These are phyloP conservation scores for Clavispora vitiphila DNA, from an alignment of 805 yeast genomes.

Conservation along the genomic window DNA sequence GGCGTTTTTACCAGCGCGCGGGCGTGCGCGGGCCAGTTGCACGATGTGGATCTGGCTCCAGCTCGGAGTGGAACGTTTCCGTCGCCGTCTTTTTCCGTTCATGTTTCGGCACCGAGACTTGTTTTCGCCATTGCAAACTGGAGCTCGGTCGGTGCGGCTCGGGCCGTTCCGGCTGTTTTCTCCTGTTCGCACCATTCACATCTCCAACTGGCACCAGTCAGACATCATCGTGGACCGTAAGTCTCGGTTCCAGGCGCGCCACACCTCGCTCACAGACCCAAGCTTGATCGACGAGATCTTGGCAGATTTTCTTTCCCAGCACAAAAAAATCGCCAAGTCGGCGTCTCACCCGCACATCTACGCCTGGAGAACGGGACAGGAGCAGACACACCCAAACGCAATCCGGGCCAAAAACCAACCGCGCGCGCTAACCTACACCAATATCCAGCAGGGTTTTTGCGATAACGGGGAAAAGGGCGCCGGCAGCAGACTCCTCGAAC, in stretches of 20 bases:
- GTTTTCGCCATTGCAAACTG: too few relatives aligned
- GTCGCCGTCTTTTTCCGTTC: too few relatives aligned
- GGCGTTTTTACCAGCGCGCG: conserved; percentile 1
- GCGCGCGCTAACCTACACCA: too few relatives aligned
- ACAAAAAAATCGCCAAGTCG: conserved; percentile 43
- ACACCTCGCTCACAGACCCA: conserved; percentile 34
- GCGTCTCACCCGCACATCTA: conserved; percentile 71
- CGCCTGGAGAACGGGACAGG: conserved; percentile 62
- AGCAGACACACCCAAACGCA: conserved; percentile 4
- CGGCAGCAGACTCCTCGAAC: conserved; percentile 51
- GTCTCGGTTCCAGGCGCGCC: conserved; percentile 65
- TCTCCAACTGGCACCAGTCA: conserved; percentile 28
- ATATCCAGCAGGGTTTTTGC: conserved; percentile 52
- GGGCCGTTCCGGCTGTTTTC: too few relatives aligned
- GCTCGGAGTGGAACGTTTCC: too few relatives aligned
- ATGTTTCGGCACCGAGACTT: too few relatives aligned
- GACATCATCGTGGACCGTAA: conserved; percentile 41
- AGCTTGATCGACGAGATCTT: conserved; percentile 42
- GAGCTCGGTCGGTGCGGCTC: too few relatives aligned
- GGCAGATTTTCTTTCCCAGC: conserved; percentile 34
- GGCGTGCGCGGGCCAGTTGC: conserved; percentile 6
- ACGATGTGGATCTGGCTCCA: neutral
- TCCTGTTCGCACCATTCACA: conserved; percentile 1
- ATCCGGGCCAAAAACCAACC: too few relatives aligned
- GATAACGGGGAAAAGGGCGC: conserved; percentile 79